These are phyloP conservation scores for Puccinia sorghi DNA, from an alignment of 1,284 basidiomycete species.

Conservation along the genomic window DNA sequence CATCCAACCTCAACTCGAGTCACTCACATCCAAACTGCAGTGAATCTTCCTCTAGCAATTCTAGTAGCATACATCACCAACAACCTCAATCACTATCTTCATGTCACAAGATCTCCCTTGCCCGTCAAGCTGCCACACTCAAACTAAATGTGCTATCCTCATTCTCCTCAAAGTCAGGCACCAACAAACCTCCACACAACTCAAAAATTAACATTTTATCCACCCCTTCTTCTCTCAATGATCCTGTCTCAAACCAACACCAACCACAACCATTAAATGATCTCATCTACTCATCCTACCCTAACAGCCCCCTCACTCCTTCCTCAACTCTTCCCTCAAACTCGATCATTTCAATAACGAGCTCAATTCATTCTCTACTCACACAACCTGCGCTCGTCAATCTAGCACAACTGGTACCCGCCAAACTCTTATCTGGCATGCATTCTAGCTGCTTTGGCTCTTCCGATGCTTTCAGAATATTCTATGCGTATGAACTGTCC, in stretches of 20 bases:
- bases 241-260: not conserved
- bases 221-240: not conserved
- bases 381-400: constrained; percentile 41
- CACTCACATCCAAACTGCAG: too few species aligned
- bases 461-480: constrained; percentile 29
- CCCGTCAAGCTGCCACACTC: too few species aligned
- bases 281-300: not conserved
- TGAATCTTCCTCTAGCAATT: too few species aligned
- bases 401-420: constrained; percentile 32
- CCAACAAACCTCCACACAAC: not conserved
- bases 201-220: not conserved
- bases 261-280: not conserved
- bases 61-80: too few species aligned
- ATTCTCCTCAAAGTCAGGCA: not conserved
- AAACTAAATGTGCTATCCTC: not conserved
- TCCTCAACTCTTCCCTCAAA: not conserved
- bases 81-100: not conserved
- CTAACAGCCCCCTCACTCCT: constrained; percentile 7
- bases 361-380: constrained; percentile 36
- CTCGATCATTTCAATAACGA: constrained; percentile 31
- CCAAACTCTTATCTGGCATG: constrained; percentile 33
- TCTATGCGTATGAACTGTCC: constrained; percentile 12
- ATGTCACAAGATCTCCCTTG: not conserved
- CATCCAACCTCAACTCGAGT: too few species aligned
- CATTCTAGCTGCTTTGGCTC: constrained; percentile 29